phyloP scores from a whole-genome alignment of 2,329 filamentous ascomycete genomes.

The Neonectria sp. region DNA sequence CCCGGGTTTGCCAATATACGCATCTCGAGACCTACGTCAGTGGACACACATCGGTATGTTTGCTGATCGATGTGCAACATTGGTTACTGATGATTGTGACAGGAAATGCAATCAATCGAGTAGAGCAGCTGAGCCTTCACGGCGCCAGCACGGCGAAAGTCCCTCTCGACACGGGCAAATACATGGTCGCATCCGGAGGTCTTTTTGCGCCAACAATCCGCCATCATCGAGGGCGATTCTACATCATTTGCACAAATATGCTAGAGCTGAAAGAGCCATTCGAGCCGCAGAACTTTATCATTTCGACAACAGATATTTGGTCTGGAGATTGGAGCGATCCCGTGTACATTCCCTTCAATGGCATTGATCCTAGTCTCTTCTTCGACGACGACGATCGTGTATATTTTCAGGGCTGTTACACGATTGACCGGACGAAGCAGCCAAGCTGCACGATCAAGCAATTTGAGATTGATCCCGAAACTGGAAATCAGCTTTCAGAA shows the following conservation, averaged over 20 bases:
- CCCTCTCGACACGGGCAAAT: constrained; percentile 32
- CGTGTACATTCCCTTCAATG: constrained; percentile 55
- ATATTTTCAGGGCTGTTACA: constrained; percentile 48
- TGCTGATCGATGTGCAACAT: rapidly evolving
- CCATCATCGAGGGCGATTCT: constrained; percentile 42
- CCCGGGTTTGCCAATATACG: constrained; percentile 35
- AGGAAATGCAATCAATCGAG: constrained; percentile 38
- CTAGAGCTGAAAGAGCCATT: neutral
- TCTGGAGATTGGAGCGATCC: constrained; percentile 48
- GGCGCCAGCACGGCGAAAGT: constrained; percentile 18
- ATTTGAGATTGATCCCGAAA: constrained; percentile 41
- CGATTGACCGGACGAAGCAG: constrained; percentile 19
- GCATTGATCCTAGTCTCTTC: constrained; percentile 62
- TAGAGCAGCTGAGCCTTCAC: constrained; percentile 28
- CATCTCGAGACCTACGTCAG: constrained; percentile 23
- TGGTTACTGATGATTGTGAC: neutral
- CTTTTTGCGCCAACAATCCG: constrained; percentile 47
- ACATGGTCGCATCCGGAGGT: constrained; percentile 32
- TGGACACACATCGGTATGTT: constrained; percentile 35
- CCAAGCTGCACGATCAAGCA: constrained; percentile 44
- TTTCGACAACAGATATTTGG: constrained; percentile 44
- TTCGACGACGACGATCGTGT: constrained; percentile 54
- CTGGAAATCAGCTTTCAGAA: constrained; percentile 41
- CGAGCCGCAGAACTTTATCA: constrained; percentile 42
- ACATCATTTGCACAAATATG: constrained; percentile 48